These are phyloP conservation scores for Quambalaria eucalypti DNA, from an alignment of 1,284 basidiomycete genomes.

Conservation along the genomic window DNA sequence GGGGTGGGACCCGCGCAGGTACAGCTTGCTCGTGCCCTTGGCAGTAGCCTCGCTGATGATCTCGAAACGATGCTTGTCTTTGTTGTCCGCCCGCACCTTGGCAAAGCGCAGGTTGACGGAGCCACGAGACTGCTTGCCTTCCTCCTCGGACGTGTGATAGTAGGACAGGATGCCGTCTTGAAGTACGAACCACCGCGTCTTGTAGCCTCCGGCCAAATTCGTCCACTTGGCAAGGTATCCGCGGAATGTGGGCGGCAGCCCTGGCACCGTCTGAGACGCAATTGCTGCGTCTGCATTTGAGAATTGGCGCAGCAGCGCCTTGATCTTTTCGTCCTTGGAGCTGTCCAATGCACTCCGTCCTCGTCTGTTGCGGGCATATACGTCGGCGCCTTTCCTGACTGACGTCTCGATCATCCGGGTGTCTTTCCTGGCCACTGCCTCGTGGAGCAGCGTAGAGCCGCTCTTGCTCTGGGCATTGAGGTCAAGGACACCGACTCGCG, in stretches of 20 bases:
- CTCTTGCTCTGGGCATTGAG: conserved; percentile 26
- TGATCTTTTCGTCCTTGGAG: conserved; percentile 65
- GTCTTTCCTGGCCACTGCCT: conserved; percentile 75
- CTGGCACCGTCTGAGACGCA: conserved; percentile 50
- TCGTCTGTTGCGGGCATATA: conserved; percentile 72
- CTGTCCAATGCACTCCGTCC: conserved; percentile 68
- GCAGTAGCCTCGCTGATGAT: conserved; percentile 55
- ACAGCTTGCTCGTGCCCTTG: conserved; percentile 65
- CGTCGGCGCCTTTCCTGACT: conserved; percentile 76
- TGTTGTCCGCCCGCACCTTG: conserved; percentile 44
- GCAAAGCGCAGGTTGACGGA: conserved; percentile 81
- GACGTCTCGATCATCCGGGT: conserved; percentile 71
- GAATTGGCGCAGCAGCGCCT: conserved; percentile 70
- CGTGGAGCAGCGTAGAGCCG: conserved; percentile 73
- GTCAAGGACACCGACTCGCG: conserved; percentile 29
- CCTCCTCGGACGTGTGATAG: conserved; percentile 85
- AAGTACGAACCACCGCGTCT: conserved; percentile 87
- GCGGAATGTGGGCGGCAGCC: conserved; percentile 37
- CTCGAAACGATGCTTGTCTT: conserved; percentile 69
- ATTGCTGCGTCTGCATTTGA: conserved; percentile 34
- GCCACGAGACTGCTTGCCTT: conserved; percentile 74
- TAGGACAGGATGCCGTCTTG: conserved; percentile 67
- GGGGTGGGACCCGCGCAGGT: conserved; percentile 69
- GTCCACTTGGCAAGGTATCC: conserved; percentile 65
- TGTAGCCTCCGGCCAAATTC: conserved; percentile 82